Evolutionary conservation across 2,329 filamentous ascomycete species (phyloP), one percentile per base, ranked within the genome.

Genomic region (Pseudogymnoascus sp.): DNA sequence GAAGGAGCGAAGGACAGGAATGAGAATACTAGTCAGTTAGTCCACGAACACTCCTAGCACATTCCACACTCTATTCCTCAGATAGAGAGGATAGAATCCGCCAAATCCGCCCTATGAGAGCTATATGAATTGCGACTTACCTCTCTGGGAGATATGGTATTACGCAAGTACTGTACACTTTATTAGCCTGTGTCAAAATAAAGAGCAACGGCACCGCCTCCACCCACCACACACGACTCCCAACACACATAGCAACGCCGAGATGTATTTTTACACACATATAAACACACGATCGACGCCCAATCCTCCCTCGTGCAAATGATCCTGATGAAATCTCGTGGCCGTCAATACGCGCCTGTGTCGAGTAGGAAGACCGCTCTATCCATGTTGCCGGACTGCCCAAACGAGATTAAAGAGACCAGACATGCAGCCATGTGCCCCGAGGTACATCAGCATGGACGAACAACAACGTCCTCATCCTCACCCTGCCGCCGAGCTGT

Each of bases 211-310:
- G 26, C n/a, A 33, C 26, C 4, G 26, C 47, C 28, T 57, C n/a
- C n/a, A 33, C 23, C 33, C 47, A 57, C 26, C 26, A 31, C 26
- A 53, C 47, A 26, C 42, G 21, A 33, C 28, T 19, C 47, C 23
- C 26, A 53, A 53, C 23, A 13, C 10, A 53, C 23, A 13, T 10
- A 31, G 15, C 50, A 57, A 33, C 50, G n/a, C 28, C 50, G 50
- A 15, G 10, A 57, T 57, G 50, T 57, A 57, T 57, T 57, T 57
- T 57, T 57, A 57, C 50, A 57, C 50, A 57, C 50, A 57, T 57
- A 57, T 57, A 57, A 57, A 57, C 26, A 57, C 50, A 33, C 50
- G 50, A 57, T 57, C 50, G 26, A 57, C 50, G 50, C 50, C 50
- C 50, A 57, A 33, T 57, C 50, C 50, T 33, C 26, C n/a, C 21